A percentile compares a stretch with the other conserved stretches of the same genome.
These are phyloP conservation scores for Neonectria faginata DNA, from an alignment of 2,329 filamentous ascomycete species.

Conservation along the genomic window DNA sequence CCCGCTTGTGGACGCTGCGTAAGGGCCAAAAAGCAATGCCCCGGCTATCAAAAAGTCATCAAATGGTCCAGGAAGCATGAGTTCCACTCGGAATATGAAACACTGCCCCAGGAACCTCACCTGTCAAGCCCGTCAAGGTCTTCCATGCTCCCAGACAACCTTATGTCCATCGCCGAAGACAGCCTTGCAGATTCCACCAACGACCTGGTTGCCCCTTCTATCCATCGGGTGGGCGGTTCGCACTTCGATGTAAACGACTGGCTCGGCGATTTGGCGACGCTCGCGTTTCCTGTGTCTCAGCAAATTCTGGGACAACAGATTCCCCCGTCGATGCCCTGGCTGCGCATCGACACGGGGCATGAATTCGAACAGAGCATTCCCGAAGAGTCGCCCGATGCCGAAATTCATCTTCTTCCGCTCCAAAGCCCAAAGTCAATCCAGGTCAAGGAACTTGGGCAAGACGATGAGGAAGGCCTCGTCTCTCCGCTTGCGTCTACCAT, in stretches of 20 bases:
- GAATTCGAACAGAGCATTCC: background rate
- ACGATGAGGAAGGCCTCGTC: background rate
- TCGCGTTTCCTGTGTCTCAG: conserved; percentile 9
- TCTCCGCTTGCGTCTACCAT: background rate
- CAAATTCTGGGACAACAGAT: conserved; percentile 3
- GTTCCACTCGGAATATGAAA: conserved; percentile 5
- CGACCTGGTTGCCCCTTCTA: background rate
- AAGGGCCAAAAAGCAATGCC: conserved; percentile 22
- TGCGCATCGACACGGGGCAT: background rate
- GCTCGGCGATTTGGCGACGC: conserved; percentile 5
- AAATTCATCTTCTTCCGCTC: background rate
- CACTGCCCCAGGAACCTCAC: background rate
- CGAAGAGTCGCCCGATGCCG: background rate
- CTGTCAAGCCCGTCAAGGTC: conserved; percentile 14
- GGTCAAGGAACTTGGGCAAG: background rate
- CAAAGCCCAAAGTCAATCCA: background rate
- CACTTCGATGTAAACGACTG: conserved; percentile 16
- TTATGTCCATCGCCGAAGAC: conserved; percentile 9
- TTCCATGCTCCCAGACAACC: background rate
- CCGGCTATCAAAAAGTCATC: conserved; percentile 29
- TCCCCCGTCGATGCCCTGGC: conserved; percentile 6
- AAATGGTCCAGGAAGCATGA: conserved; percentile 33
- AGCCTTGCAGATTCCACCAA: background rate
- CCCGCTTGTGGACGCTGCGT: conserved; percentile 29
- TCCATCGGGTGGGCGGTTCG: background rate